Evolutionary conservation across 805 yeast genomes (phyloP).

Genomic region (Middelhovenomyces tepae): DNA sequence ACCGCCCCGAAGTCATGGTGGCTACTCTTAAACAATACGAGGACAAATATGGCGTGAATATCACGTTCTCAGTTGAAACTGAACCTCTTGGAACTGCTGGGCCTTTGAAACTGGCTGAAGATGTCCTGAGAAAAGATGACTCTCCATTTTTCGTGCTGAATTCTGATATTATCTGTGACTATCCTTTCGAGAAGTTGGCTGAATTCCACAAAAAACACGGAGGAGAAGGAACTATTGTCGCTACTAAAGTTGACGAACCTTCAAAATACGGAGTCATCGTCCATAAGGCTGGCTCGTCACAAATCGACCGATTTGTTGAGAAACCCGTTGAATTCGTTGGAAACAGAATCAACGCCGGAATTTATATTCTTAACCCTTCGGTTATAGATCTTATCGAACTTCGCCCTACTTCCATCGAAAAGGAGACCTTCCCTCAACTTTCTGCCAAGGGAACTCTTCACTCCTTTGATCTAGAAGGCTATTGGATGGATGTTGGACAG

Average conservation of each 20-base stretch:
- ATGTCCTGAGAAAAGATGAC: slow-evolving; percentile 85
- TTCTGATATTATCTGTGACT: slow-evolving; percentile 98
- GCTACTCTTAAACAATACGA: slow-evolving; percentile 90
- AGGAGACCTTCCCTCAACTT: slow-evolving; percentile 97
- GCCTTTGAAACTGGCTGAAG: slow-evolving; percentile 95
- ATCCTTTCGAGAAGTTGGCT: slow-evolving; percentile 90
- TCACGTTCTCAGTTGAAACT: slow-evolving; percentile 96
- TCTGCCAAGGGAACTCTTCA: slow-evolving; percentile 82
- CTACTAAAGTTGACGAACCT: slow-evolving; percentile 99
- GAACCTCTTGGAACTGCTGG: slow-evolving; percentile 99
- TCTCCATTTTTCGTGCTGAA: slow-evolving; percentile 95
- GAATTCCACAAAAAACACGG: slow-evolving; percentile 93
- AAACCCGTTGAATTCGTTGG: slow-evolving; percentile 99
- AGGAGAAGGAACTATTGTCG: slow-evolving; percentile 97
- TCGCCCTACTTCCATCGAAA: slow-evolving; percentile 98
- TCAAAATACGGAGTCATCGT: slow-evolving; percentile 99
- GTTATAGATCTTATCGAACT: slow-evolving; percentile 94
- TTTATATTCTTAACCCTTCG: slow-evolving; percentile 94
- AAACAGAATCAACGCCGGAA: slow-evolving; percentile 99
- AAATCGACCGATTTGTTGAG: slow-evolving; percentile 97
- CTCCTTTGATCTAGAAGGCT: slow-evolving; percentile 97
- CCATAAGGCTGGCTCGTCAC: slow-evolving; percentile 88
- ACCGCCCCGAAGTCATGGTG: slow-evolving; percentile 99
- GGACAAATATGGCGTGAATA: slow-evolving; percentile 84
- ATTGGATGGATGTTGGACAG: slow-evolving; percentile 99